phyloP scores from a whole-genome alignment of 2,329 filamentous ascomycete species.

The Sclerotinia trifoliorum region DNA sequence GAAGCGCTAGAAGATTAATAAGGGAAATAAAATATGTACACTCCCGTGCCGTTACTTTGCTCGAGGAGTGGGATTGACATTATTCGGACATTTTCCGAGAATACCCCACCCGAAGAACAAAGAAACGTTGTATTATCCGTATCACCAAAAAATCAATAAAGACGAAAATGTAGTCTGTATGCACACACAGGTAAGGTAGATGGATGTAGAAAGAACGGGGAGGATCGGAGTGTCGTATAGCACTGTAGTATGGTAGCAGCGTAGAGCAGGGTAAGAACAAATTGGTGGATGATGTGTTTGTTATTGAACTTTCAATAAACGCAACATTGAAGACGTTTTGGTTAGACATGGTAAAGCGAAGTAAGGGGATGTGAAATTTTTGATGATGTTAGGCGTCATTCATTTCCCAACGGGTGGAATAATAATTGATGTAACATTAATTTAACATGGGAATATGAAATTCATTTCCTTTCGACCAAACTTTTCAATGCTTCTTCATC shows the following conservation, averaged over 20 bases:
- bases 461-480: slow-evolving; percentile 6
- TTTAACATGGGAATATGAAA: neutral
- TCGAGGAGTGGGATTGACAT: slow-evolving; percentile 4
- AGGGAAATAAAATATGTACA: slow-evolving; percentile 9
- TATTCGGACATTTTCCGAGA: slow-evolving; percentile 10
- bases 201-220: neutral
- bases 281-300: slow-evolving; percentile 11
- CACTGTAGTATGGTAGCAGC: neutral
- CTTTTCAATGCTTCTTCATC: neutral
- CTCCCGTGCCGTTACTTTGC: slow-evolving; percentile 12
- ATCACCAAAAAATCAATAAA: neutral
- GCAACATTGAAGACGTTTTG: neutral
- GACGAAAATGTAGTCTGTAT: neutral
- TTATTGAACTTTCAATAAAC: slow-evolving; percentile 13
- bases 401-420: neutral
- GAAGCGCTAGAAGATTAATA: slow-evolving; percentile 23
- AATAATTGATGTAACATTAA: slow-evolving; percentile 2
- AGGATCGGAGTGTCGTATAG: slow-evolving; percentile 4
- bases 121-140: slow-evolving; percentile 8
- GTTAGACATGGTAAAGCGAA: neutral
- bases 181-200: neutral
- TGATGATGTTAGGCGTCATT: neutral
- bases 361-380: neutral
- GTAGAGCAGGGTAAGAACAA: neutral
- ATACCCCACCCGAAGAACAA: slow-evolving; percentile 6